phyloP scores from a whole-genome alignment of 2,329 filamentous ascomycete genomes.

The Aspergillus terreus region DNA sequence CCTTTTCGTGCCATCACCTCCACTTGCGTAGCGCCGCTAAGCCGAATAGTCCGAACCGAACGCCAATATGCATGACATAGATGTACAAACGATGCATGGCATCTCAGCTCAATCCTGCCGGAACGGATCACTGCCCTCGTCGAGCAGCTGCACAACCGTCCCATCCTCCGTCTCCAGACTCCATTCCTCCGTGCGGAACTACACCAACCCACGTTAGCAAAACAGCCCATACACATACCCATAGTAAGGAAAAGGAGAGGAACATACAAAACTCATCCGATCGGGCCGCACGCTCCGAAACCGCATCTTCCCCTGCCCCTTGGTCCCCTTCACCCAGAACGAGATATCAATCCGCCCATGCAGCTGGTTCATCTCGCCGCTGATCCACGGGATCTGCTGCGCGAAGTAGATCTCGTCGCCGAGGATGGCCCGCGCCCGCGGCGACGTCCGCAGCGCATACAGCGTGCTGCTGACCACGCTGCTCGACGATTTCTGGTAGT shows the following conservation, averaged over 20 bases:
- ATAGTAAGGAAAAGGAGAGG: background rate
- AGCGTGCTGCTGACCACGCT: slow-evolving; percentile 82
- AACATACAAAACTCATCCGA: slow-evolving; percentile 56
- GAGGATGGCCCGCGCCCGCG: slow-evolving; percentile 68
- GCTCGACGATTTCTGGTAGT: slow-evolving; percentile 94
- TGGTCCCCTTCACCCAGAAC: slow-evolving; percentile 82
- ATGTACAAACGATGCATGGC: background rate
- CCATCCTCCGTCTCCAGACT: slow-evolving; percentile 68
- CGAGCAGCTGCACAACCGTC: slow-evolving; percentile 70
- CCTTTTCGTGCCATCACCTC: slow-evolving; percentile 17
- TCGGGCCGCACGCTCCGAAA: slow-evolving; percentile 73
- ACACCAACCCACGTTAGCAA: slow-evolving; percentile 1
- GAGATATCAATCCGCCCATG: slow-evolving; percentile 84
- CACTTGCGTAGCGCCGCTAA: background rate
- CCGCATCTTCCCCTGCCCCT: slow-evolving; percentile 66
- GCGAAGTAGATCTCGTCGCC: slow-evolving; percentile 86
- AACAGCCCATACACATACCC: too few relatives aligned
- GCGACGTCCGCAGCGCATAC: slow-evolving; percentile 83
- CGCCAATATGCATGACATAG: background rate
- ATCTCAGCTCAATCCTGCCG: slow-evolving; percentile 40
- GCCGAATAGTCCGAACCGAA: background rate
- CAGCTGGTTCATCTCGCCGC: slow-evolving; percentile 86
- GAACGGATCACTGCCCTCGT: slow-evolving; percentile 67
- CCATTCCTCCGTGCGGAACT: slow-evolving; percentile 91
- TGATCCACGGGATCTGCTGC: slow-evolving; percentile 76